phyloP scores from a whole-genome alignment of 805 yeast genomes.

The Saccharomycopsis fodiens region DNA sequence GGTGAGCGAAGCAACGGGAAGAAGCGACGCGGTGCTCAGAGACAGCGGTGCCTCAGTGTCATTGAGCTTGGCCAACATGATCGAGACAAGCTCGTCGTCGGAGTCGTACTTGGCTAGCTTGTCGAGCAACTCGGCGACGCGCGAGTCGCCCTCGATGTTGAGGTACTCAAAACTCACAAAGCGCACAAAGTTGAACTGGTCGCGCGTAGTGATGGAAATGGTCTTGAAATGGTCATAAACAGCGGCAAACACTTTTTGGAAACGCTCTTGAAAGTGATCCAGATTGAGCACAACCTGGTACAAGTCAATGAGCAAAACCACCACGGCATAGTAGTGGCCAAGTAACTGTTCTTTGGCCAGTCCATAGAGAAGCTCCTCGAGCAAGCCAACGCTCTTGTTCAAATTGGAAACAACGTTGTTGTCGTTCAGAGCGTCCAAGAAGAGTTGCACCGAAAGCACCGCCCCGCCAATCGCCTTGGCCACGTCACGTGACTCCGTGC shows the following conservation, averaged over 20 bases:
- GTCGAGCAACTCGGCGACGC: slow-evolving; percentile 10
- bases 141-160: slow-evolving; percentile 5
- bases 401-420: slow-evolving; percentile 13
- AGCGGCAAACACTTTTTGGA: slow-evolving; percentile 6
- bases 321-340: slow-evolving; percentile 13
- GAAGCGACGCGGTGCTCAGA: slow-evolving; percentile 21
- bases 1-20: slow-evolving; percentile 26
- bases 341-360: slow-evolving; percentile 1
- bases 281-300: slow-evolving; percentile 13
- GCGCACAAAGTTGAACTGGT: slow-evolving; percentile 17
- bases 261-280: slow-evolving; percentile 2
- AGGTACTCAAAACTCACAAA: slow-evolving; percentile 17
- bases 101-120: slow-evolving; percentile 10
- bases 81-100: slow-evolving; percentile 10
- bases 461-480: slow-evolving; percentile 16
- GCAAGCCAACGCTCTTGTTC: slow-evolving; percentile 9
- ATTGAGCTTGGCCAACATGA: not conserved
- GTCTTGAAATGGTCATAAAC: slow-evolving; percentile 4
- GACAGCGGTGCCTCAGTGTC: not conserved
- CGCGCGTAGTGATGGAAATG: slow-evolving; percentile 3
- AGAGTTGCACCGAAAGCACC: slow-evolving; percentile 13
- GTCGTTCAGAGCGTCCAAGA: slow-evolving; percentile 6
- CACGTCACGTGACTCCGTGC: not conserved
- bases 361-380: slow-evolving; percentile 8
- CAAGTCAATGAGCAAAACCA: slow-evolving; percentile 13